Base-by-base conservation (phyloP, 331 rosid genomes). In the Prunus yedoensis region DNA sequence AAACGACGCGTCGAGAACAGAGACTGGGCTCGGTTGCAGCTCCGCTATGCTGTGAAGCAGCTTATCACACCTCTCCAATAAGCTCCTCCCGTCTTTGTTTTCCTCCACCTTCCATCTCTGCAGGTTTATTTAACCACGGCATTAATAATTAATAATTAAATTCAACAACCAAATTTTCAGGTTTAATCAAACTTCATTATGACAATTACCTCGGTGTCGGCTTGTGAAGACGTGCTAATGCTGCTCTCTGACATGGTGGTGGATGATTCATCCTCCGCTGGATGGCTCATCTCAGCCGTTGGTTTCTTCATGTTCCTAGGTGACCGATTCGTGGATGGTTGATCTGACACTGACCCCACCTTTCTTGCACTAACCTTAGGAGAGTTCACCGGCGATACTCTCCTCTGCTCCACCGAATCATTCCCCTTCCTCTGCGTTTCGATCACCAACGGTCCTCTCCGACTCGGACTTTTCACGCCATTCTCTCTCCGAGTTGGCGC, bases 1-100 rank as follows among this genome's bases (percentile, higher is more conserved):
- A 73, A 92, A 90, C 15, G 97, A 89, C 43, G 97, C 80, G 91
- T 94, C 97, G 0, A 94, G 93, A 3, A 94, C 99, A 15, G 99
- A 94, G 73, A 92, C 93, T 0, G 99, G 99, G 85, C 99, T 94
- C 80, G 99, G 96, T 81, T 90, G 97, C 81, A 90, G 76, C 93
- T 90, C 99, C 52, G 84, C 96, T 77, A 94, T 90, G 77, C 93
- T 92, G 88, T 82, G 85, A 23, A 94, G 82, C 75, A 94, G 78
- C 79, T 87, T 94, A 69, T 89, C 97, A 49, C 99, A 92, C 78
- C 99, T 89, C 78, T 94, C 97, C 57, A 94, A 70, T 21, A 88
- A 77, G 77, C 78, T 88, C 77, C 79, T 87, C 47, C 97, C 96
- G 77, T 90, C 95, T 59, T 51, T 89, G 85, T 81, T 76, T 53